A percentile compares a stretch with the other conserved stretches of the same genome.
Conservation (phyloP, 495 filamentous ascomycete genomes). For the Cenococcum geophilum region DNA sequence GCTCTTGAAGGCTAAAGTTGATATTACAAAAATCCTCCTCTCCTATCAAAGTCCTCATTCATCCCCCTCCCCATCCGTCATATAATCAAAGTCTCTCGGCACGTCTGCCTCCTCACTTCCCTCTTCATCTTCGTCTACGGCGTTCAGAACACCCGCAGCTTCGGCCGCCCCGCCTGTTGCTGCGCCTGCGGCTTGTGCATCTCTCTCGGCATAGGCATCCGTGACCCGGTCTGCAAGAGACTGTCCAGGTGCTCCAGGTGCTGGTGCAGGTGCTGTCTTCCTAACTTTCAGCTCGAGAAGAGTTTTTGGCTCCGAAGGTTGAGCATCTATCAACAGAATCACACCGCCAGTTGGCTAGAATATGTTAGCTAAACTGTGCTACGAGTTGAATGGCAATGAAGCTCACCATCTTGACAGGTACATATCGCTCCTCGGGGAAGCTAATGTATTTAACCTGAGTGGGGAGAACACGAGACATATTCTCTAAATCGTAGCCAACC, state of each 20-base stretch:
- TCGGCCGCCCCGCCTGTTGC: constrained; percentile 49
- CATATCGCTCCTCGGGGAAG: constrained; percentile 77
- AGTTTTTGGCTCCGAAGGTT: constrained; percentile 67
- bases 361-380: constrained; percentile 41
- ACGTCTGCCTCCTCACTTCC: constrained; percentile 73
- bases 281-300: constrained; percentile 82
- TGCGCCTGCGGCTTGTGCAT: constrained; percentile 7
- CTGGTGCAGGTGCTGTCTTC: constrained; percentile 54
- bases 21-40: constrained; percentile 24
- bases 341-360: constrained; percentile 85
- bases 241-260: constrained; percentile 32
- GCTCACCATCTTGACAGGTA: constrained; percentile 90
- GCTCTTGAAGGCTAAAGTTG: constrained; percentile 10
- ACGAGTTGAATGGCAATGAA: constrained; percentile 7
- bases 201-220: constrained; percentile 1
- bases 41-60: constrained; percentile 11
- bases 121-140: constrained; percentile 80
- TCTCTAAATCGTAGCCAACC: constrained; percentile 90
- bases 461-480: constrained; percentile 92
- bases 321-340: constrained; percentile 79
- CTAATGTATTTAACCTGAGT: constrained; percentile 92
- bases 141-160: constrained; percentile 72
- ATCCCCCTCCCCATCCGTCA: constrained; percentile 39
- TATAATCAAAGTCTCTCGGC: constrained; percentile 81
- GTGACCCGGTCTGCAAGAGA: constrained; percentile 28